A percentile compares a stretch with the other conserved stretches of the same genome.
These are phyloP conservation scores for Scedosporium apiospermum DNA, from an alignment of 2,329 filamentous ascomycete species.

Conservation along the genomic window DNA sequence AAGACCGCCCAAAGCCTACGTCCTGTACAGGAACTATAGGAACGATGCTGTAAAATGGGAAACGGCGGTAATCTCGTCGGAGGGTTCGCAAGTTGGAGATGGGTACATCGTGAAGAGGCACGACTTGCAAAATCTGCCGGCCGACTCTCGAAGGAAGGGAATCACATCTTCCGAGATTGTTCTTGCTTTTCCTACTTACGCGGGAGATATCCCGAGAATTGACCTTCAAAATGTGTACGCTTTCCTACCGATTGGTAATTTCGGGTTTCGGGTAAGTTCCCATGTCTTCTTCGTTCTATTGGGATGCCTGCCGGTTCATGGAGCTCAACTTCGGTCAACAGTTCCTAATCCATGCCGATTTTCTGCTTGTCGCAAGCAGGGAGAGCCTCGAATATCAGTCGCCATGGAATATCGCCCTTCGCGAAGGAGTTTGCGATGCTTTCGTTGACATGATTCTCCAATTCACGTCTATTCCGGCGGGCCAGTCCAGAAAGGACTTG, in stretches of 20 bases:
- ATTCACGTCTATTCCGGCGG: not conserved
- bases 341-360: constrained; percentile 20
- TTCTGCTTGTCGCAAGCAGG: constrained; percentile 15
- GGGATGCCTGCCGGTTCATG: not conserved
- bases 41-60: not conserved
- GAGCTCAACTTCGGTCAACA: constrained; percentile 6
- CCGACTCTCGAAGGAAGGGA: not conserved
- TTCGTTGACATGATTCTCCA: not conserved
- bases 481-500: not conserved
- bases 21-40: not conserved
- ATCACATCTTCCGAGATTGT: not conserved
- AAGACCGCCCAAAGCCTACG: not conserved
- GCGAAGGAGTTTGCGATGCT: not conserved
- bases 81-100: too few relatives aligned
- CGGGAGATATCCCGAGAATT: not conserved
- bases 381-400: constrained; percentile 12
- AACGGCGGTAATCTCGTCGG: not conserved
- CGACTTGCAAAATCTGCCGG: not conserved
- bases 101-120: not conserved
- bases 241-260: not conserved
- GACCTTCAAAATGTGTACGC: not conserved
- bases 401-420: constrained; percentile 11
- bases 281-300: too few relatives aligned
- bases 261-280: not conserved
- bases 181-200: not conserved